phyloP scores from a whole-genome alignment of 768 basidiomycete species.

The Suillus sp. region DNA sequence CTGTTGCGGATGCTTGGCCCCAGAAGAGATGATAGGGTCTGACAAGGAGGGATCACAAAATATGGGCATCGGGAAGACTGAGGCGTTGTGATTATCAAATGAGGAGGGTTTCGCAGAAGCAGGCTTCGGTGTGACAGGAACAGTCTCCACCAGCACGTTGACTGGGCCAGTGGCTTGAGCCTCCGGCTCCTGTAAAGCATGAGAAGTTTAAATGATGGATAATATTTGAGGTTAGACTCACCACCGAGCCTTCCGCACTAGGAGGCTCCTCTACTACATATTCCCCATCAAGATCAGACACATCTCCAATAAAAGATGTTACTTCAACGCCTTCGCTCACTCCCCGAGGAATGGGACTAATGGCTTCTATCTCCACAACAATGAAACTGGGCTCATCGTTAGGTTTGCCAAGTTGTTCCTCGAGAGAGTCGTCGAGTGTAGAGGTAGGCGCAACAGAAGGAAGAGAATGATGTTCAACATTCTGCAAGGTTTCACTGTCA shows the following conservation, averaged over 20 bases:
- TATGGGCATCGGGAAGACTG: conserved; percentile 39
- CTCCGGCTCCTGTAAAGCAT: conserved; percentile 3
- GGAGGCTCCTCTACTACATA: conserved; percentile 9
- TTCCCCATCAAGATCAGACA: conserved; percentile 1
- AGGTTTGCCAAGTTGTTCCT: not conserved
- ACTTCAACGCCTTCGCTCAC: conserved; percentile 11
- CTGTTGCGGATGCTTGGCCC: conserved; percentile 5
- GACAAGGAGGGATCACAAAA: conserved; percentile 42
- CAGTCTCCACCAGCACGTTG: not conserved
- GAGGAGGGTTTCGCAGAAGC: not conserved
- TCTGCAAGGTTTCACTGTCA: not conserved
- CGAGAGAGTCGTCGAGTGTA: not conserved
- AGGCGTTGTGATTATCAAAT: not conserved
- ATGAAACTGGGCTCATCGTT: not conserved
- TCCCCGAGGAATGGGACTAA: not conserved
- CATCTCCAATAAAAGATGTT: conserved; percentile 1
- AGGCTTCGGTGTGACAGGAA: not conserved
- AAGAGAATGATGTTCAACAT: not conserved
- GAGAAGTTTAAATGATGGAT: not conserved
- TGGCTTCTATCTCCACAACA: not conserved
- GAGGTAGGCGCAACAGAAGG: not conserved
- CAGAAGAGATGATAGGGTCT: conserved; percentile 34
- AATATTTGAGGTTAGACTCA: not conserved
- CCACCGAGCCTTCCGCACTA: conserved; percentile 6
- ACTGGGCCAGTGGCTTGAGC: not conserved